Evolutionary conservation across 2,329 filamentous ascomycete species (phyloP).

Genomic region (Ophiostoma ulmi): DNA sequence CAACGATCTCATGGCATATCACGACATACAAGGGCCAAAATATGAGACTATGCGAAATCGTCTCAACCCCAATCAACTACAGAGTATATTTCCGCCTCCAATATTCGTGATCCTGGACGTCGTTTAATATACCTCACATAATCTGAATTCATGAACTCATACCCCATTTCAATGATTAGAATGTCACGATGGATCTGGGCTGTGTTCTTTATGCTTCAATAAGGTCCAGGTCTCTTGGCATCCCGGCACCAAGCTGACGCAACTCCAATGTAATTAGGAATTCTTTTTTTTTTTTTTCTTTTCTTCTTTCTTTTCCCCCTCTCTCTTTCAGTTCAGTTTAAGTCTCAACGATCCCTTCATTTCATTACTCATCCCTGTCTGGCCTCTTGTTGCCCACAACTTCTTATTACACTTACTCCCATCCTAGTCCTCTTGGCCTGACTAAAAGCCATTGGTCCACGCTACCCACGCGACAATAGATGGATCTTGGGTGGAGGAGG

Average conservation of each 20-base stretch:
- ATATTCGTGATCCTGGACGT: neutral
- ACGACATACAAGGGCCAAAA: neutral
- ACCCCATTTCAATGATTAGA: neutral
- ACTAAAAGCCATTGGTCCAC: neutral
- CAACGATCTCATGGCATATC: neutral
- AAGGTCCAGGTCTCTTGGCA: slow-evolving; percentile 5
- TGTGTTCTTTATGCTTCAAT: neutral
- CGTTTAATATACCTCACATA: neutral
- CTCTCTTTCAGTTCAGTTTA: neutral
- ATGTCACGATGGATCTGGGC: neutral
- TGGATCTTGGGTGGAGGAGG: neutral
- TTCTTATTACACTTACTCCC: slow-evolving; percentile 2
- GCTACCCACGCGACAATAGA: neutral
- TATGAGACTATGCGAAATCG: no score
- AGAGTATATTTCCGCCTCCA: no score
- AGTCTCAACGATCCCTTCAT: neutral
- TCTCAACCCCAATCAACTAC: no score
- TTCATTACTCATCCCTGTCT: neutral
- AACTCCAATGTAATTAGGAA: neutral
- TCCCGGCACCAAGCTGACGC: neutral
- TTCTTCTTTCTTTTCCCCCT: neutral
- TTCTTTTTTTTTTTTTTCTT: neutral
- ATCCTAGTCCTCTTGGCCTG: neutral
- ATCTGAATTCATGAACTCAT: neutral
- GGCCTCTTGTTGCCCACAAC: neutral